A percentile compares a stretch with the other conserved stretches of the same genome.
Evolutionary conservation across 2,329 filamentous ascomycete species (phyloP).

Genomic region (Fusarium lyarnte): DNA sequence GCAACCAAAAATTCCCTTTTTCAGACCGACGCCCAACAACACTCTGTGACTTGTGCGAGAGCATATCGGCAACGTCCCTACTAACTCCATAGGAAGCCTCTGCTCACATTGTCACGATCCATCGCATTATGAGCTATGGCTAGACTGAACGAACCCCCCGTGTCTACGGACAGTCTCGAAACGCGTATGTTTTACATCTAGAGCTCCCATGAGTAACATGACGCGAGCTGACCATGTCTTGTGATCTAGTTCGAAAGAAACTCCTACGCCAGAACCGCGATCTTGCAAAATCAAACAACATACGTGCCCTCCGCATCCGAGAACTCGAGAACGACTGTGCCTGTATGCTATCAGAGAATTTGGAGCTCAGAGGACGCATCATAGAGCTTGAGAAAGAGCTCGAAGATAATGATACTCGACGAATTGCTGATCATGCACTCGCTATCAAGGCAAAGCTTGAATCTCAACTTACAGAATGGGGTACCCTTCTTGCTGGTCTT

Average conservation of each 20-base stretch:
- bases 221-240: slow-evolving; percentile 31
- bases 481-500: slow-evolving; percentile 71
- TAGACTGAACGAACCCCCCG: slow-evolving; percentile 79
- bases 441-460: slow-evolving; percentile 77
- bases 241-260: slow-evolving; percentile 73
- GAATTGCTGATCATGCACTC: slow-evolving; percentile 72
- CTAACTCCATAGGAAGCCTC: slow-evolving; percentile 27
- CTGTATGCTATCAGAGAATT: slow-evolving; percentile 80
- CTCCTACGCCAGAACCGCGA: slow-evolving; percentile 87
- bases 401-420: slow-evolving; percentile 66
- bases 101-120: slow-evolving; percentile 6
- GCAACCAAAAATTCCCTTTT: slow-evolving; percentile 41
- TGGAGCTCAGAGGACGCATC: slow-evolving; percentile 76
- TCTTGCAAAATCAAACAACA: slow-evolving; percentile 81
- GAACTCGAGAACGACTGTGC: slow-evolving; percentile 79
- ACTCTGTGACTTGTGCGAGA: slow-evolving; percentile 27
- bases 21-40: slow-evolving; percentile 41
- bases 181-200: slow-evolving; percentile 64
- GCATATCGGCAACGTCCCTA: slow-evolving; percentile 19
- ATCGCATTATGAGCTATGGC: slow-evolving; percentile 69
- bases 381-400: slow-evolving; percentile 74
- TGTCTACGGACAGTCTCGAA: slow-evolving; percentile 75
- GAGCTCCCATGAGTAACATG: background rate
- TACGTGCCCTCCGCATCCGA: slow-evolving; percentile 80
- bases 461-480: slow-evolving; percentile 76